A percentile compares a stretch with the other conserved stretches of the same genome.
phyloP scores from a whole-genome alignment of 1,284 basidiomycete species.

The Malassezia psittaci region DNA sequence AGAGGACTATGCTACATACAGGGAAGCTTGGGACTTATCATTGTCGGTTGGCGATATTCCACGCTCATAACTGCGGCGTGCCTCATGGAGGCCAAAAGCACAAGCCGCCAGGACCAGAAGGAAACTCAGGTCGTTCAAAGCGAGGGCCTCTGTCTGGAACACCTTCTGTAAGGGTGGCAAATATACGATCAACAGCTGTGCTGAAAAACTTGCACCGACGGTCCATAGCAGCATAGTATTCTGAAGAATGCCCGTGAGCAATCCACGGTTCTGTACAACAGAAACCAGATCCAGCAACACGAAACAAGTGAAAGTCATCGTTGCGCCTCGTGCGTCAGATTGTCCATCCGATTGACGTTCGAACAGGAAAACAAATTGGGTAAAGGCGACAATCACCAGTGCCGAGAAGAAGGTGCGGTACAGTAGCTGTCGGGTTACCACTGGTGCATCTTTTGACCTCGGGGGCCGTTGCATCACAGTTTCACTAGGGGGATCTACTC shows the following conservation, averaged over 20 bases:
- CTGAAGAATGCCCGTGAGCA: constrained; percentile 25
- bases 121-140: constrained; percentile 60
- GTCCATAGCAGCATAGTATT: constrained; percentile 85
- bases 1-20: too few species aligned
- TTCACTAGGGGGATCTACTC: constrained; percentile 88
- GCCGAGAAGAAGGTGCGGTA: constrained; percentile 79
- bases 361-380: constrained; percentile 68
- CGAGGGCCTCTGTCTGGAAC: constrained; percentile 81
- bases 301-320: constrained; percentile 76
- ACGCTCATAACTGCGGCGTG: constrained; percentile 66
- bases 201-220: constrained; percentile 69
- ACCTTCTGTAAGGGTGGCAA: constrained; percentile 78
- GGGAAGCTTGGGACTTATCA: too few species aligned
- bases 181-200: constrained; percentile 77
- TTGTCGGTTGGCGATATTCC: constrained; percentile 5
- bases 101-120: constrained; percentile 62
- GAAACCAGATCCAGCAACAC: constrained; percentile 93
- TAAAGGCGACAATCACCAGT: constrained; percentile 76
- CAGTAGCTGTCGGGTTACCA: constrained; percentile 66
- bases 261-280: constrained; percentile 81
- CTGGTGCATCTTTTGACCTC: constrained; percentile 73
- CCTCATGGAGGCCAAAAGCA: constrained; percentile 69
- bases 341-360: constrained; percentile 20
- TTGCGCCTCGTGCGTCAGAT: constrained; percentile 22
- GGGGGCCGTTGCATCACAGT: constrained; percentile 73